phyloP scores from a whole-genome alignment of 495 filamentous ascomycete genomes.

The Aspergillus sparsus region DNA sequence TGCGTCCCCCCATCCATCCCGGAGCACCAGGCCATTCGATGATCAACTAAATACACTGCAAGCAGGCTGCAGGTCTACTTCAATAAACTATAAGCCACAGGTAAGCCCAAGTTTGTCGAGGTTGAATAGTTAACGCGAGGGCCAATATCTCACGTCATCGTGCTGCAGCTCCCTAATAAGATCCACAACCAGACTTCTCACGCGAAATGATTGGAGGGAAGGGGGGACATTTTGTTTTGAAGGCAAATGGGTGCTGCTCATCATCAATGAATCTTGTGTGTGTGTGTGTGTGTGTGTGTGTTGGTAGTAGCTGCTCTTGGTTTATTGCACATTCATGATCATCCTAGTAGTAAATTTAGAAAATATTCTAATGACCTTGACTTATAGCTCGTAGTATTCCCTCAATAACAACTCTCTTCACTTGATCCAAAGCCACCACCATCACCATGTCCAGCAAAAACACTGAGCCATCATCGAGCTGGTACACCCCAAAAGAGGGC shows the following conservation, averaged over 20 bases:
- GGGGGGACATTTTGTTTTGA: background rate
- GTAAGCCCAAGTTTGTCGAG: too few species aligned
- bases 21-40: too few species aligned
- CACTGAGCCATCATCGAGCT: background rate
- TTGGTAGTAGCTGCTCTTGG: too few species aligned
- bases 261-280: background rate
- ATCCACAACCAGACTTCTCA: background rate
- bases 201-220: too few species aligned
- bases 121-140: too few species aligned
- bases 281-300: too few species aligned
- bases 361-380: background rate
- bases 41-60: too few species aligned
- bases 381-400: background rate
- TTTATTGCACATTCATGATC: too few species aligned
- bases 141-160: background rate
- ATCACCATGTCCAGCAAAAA: background rate
- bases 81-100: too few species aligned
- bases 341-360: too few species aligned
- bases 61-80: too few species aligned
- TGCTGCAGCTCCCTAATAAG: background rate
- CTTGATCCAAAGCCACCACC: background rate
- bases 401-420: background rate
- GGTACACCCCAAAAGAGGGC: background rate
- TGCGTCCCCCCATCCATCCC: too few species aligned
- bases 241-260: background rate